Evolutionary conservation across 768 basidiomycete species (phyloP), one percentile per base, ranked within the genome.

Genomic region (Amanita rimosa): DNA sequence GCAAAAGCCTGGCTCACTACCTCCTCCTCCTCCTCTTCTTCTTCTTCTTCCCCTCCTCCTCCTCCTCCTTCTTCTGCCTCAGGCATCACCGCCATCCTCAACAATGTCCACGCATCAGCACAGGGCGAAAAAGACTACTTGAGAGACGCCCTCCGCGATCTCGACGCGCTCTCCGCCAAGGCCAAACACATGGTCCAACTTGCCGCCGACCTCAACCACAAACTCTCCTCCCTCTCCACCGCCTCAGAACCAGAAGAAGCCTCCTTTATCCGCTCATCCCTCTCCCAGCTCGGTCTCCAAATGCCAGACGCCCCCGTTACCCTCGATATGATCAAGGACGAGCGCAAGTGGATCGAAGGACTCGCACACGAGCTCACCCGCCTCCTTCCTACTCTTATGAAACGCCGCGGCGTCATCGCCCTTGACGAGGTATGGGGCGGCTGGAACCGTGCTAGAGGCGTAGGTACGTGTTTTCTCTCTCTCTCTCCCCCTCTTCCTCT

Each of bases 401-500:
- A 73, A 49, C 71, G 74, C 2, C 76, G 89, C 24, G 91, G 89
- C 1, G 76, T 95, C 29, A 75, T 96, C 34, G 88, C 84, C 0
- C 65, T 96, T 22, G 93, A 97, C 59, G 93, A 95, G 64, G 86
- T 86, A 0, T 97, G 93, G 93, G 89, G 89, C 22, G 81, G 85
- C 1, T 96, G 93, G 93, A 95, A 94, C 60, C 81, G 93, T 50
- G 92, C 90, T 5, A 69, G 93, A 55, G 93, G 93, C 43, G 85
- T 95, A 47, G 85, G 92, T 90, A 62, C 62, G 83, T 58, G 21
- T 60, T 17, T 6, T 17, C 54, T 33, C 7, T 17, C 55, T 33
- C 16, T 5, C 2, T 13, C 31, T 37, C 34, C 33, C 7, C 6
- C 26, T 6, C 6, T 6, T 8, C 10, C 27, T 34, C 29, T 13